Evolutionary conservation across 768 basidiomycete species (phyloP).

Genomic region (Glaciozyma antarctica): DNA sequence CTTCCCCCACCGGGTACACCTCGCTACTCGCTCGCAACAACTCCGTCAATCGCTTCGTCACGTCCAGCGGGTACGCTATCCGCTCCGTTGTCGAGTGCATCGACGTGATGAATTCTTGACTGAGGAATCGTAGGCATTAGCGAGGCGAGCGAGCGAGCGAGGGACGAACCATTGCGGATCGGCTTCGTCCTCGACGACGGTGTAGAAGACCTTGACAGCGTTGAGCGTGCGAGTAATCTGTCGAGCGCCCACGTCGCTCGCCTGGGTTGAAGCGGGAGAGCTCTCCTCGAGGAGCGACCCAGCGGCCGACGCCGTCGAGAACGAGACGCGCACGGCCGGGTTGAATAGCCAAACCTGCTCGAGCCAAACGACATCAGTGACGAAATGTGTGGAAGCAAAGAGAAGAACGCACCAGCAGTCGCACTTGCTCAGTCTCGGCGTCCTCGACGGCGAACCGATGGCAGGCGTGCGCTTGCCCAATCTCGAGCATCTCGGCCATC

Average conservation of each 20-base stretch:
- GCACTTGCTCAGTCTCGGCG: slow-evolving; percentile 70
- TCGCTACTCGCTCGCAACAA: slow-evolving; percentile 62
- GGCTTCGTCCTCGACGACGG: slow-evolving; percentile 45
- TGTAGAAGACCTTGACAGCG: slow-evolving; percentile 72
- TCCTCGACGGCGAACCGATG: slow-evolving; percentile 84
- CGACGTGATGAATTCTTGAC: slow-evolving; percentile 59
- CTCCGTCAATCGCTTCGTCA: slow-evolving; percentile 61
- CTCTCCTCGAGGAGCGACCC: neutral
- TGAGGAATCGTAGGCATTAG: slow-evolving; percentile 39
- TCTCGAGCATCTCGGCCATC: slow-evolving; percentile 81
- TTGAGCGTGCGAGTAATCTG: slow-evolving; percentile 18
- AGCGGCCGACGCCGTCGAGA: slow-evolving; percentile 41
- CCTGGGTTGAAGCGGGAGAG: neutral
- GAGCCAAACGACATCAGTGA: neutral
- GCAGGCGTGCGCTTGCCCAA: slow-evolving; percentile 81
- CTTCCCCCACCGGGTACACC: slow-evolving; percentile 35
- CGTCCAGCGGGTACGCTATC: slow-evolving; percentile 66
- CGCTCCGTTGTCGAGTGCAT: slow-evolving; percentile 83
- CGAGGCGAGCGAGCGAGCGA: slow-evolving; percentile 46
- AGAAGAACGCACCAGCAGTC: slow-evolving; percentile 56
- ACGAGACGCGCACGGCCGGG: slow-evolving; percentile 70
- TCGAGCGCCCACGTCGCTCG: slow-evolving; percentile 2
- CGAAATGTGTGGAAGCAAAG: neutral
- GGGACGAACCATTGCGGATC: slow-evolving; percentile 38
- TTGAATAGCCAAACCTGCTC: slow-evolving; percentile 88